Conservation (phyloP, 108 stramenopile genomes). For the Nannochloropsis oceanica region DNA sequence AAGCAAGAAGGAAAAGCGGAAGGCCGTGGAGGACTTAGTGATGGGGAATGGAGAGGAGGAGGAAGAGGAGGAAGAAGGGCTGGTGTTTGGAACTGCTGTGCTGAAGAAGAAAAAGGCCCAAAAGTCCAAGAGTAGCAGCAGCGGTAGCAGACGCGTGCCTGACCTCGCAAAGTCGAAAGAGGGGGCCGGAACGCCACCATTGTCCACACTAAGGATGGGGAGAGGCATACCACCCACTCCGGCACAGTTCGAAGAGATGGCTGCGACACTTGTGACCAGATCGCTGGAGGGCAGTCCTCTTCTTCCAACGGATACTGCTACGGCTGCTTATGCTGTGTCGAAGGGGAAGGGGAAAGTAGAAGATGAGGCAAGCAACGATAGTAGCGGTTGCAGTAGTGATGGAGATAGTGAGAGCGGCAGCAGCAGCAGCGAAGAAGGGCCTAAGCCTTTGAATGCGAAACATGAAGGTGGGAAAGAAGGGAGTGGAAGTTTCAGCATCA, state of each 20-base stretch:
- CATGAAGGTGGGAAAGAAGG: no score
- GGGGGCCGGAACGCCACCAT: no score
- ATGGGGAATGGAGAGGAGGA: not conserved
- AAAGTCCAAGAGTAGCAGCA: not conserved
- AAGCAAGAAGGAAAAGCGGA: not conserved
- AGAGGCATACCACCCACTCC: no score
- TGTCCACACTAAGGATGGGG: no score
- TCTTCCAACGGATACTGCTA: no score
- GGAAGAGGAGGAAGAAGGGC: not conserved
- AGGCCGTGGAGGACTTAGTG: not conserved
- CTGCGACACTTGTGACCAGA: no score
- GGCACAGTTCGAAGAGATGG: no score
- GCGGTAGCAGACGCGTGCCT: no score
- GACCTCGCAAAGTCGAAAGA: no score
- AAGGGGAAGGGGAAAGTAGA: not conserved
- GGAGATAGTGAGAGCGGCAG: not conserved
- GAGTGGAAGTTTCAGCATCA: not conserved
- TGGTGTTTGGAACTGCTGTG: not conserved
- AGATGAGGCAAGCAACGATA: not conserved
- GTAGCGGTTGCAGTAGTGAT: not conserved
- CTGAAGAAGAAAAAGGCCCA: not conserved
- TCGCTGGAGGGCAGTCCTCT: no score
- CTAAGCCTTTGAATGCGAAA: no score
- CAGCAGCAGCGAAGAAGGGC: no score
- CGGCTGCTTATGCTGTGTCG: not conserved